Evolutionary conservation across 768 basidiomycete genomes (phyloP).

Genomic region (Mycena amicta): DNA sequence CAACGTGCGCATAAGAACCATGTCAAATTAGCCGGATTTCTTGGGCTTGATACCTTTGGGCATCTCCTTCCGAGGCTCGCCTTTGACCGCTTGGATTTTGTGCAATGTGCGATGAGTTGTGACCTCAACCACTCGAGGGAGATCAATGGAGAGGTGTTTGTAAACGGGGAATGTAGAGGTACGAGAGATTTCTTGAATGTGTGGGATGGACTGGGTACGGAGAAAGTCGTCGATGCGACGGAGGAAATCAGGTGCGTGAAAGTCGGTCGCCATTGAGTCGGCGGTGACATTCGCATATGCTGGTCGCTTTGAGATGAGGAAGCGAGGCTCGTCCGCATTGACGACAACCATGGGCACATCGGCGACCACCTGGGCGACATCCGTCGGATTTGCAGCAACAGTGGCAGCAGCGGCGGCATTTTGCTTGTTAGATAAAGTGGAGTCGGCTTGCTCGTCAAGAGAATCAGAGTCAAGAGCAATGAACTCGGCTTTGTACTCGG

Average conservation of each 20-base stretch:
- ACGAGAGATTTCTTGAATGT: background rate
- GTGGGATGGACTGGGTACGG: background rate
- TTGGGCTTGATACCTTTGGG: slow-evolving; percentile 21
- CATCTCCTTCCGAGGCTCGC: slow-evolving; percentile 2
- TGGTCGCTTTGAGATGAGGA: slow-evolving; percentile 23
- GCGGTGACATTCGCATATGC: slow-evolving; percentile 3
- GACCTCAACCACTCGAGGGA: slow-evolving; percentile 24
- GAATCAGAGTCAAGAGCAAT: too few species aligned
- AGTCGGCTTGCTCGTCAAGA: too few species aligned
- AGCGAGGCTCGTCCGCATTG: too few species aligned
- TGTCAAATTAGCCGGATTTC: slow-evolving; percentile 24
- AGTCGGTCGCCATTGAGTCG: slow-evolving; percentile 6
- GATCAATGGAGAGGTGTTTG: slow-evolving; percentile 16
- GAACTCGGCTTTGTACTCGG: too few species aligned
- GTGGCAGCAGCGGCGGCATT: too few species aligned
- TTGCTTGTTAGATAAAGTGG: too few species aligned
- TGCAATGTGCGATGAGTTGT: slow-evolving; percentile 3
- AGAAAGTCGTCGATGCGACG: slow-evolving; percentile 7
- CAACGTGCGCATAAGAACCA: slow-evolving; percentile 25
- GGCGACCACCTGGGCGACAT: too few species aligned
- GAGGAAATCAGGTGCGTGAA: slow-evolving; percentile 12
- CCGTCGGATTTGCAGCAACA: too few species aligned
- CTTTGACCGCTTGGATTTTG: slow-evolving; percentile 18
- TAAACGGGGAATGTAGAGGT: slow-evolving; percentile 22
- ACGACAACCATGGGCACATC: too few species aligned